These are phyloP conservation scores for Paspalum vaginatum DNA, from an alignment of 176 grass and related monocot species.

Conservation along the genomic window DNA sequence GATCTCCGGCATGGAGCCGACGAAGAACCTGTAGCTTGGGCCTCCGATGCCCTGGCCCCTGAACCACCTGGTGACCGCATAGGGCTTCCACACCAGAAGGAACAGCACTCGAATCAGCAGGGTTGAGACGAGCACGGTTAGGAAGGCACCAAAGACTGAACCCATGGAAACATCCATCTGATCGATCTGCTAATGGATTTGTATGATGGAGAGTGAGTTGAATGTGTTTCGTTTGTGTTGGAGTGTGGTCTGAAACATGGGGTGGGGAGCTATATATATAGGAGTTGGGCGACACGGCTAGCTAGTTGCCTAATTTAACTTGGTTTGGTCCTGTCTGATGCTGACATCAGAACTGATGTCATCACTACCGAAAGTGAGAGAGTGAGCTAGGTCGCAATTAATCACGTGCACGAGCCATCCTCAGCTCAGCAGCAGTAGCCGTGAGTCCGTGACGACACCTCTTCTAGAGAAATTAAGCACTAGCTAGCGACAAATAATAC, in stretches of 20 bases:
- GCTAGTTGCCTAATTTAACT: not conserved
- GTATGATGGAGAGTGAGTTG: not conserved
- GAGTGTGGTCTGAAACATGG: not conserved
- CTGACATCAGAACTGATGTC: slow-evolving; percentile 14
- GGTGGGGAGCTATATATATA: not conserved
- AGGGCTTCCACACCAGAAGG: slow-evolving; percentile 38
- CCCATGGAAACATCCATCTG: not conserved
- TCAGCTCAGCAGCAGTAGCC: no score
- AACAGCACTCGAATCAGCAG: slow-evolving; percentile 14
- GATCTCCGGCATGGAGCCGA: slow-evolving; percentile 39
- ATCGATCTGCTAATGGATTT: not conserved
- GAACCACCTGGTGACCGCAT: not conserved
- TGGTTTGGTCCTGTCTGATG: not conserved
- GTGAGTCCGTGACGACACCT: not conserved
- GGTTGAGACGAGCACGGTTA: not conserved
- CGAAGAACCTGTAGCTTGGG: slow-evolving; percentile 40
- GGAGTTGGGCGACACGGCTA: not conserved
- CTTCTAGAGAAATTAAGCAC: not conserved
- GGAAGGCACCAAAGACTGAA: not conserved
- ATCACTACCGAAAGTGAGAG: not conserved
- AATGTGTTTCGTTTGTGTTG: not conserved
- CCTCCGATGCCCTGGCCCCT: slow-evolving; percentile 34
- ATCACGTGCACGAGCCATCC: slow-evolving; percentile 2
- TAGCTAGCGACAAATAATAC: not conserved
- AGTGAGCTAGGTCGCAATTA: not conserved